Evolutionary conservation across 768 basidiomycete genomes (phyloP).

Genomic region (Tephrocybe sp.): DNA sequence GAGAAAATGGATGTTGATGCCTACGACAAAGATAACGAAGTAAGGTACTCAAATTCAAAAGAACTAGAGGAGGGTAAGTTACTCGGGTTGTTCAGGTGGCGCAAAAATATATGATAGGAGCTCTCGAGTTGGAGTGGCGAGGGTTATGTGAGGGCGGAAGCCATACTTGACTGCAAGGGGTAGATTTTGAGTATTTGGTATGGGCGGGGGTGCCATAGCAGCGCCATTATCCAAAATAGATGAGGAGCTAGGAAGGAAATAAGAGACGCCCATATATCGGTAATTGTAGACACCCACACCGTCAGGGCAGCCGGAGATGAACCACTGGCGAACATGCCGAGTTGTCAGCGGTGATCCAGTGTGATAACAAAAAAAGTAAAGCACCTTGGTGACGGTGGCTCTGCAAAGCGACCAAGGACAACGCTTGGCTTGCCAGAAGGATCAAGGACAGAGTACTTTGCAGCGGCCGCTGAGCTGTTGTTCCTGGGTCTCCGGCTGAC

Average conservation of each 20-base stretch:
- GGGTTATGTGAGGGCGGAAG: conserved; percentile 52
- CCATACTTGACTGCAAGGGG: conserved; percentile 49
- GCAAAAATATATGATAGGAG: conserved; percentile 74
- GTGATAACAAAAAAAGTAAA: conserved; percentile 11
- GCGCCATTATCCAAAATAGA: conserved; percentile 28
- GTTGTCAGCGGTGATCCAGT: conserved; percentile 19
- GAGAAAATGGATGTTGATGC: conserved; percentile 34
- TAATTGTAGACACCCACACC: conserved; percentile 30
- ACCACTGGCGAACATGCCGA: conserved; percentile 22
- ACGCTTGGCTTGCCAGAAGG: conserved; percentile 23
- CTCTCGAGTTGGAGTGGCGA: conserved; percentile 61
- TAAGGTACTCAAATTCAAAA: conserved; percentile 16
- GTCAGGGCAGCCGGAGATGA: conserved; percentile 38
- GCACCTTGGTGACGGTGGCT: conserved; percentile 26
- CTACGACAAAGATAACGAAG: conserved; percentile 25
- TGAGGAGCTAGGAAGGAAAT: conserved; percentile 26
- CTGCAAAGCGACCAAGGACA: conserved; percentile 22
- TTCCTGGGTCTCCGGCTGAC: conserved; percentile 66
- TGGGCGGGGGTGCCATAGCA: conserved; percentile 18
- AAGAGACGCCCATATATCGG: conserved; percentile 17
- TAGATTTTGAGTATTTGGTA: conserved; percentile 25
- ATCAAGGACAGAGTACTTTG: conserved; percentile 43
- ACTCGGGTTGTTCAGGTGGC: conserved; percentile 60
- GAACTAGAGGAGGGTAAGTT: conserved; percentile 27
- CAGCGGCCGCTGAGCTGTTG: conserved; percentile 41